Percentiles rank a stretch among this genome's conserved stretches.
Conservation (phyloP, 352 stramenopile species). For the Phytophthora citricola region DNA sequence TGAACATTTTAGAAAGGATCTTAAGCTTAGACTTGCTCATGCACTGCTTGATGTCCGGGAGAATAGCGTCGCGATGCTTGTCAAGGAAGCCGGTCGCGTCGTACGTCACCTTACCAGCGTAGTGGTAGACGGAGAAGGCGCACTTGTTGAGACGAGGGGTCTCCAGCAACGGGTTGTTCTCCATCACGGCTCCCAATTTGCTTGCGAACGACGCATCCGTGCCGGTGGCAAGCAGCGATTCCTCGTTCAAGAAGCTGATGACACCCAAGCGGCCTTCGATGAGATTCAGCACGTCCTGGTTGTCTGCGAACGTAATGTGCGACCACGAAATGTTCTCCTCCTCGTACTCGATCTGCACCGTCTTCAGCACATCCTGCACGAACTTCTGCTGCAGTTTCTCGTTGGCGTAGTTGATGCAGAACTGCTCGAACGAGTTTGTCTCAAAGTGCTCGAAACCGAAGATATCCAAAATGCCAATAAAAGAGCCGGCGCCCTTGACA, state of each 20-base stretch:
- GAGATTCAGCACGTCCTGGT: constrained; percentile 91
- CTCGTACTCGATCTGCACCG: constrained; percentile 91
- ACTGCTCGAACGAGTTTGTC: constrained; percentile 93
- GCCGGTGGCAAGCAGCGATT: constrained; percentile 84
- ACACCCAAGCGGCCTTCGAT: constrained; percentile 91
- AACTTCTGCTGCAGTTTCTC: constrained; percentile 93
- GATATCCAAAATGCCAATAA: constrained; percentile 95
- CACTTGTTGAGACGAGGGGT: constrained; percentile 85
- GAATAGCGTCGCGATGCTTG: constrained; percentile 85
- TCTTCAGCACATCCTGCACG: constrained; percentile 93
- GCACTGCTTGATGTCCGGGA: constrained; percentile 88
- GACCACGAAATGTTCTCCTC: constrained; percentile 93
- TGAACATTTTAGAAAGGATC: constrained; percentile 80
- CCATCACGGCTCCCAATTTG: constrained; percentile 89
- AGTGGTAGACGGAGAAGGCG: constrained; percentile 88
- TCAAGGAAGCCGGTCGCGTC: constrained; percentile 83
- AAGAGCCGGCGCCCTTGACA: constrained; percentile 52
- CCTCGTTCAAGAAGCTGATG: constrained; percentile 92
- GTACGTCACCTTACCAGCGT: constrained; percentile 89
- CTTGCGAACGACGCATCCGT: constrained; percentile 89
- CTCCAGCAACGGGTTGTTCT: constrained; percentile 87
- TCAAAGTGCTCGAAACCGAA: constrained; percentile 94
- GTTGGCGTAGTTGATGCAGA: constrained; percentile 95
- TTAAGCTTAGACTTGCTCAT: constrained; percentile 74
- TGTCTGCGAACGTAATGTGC: constrained; percentile 91